phyloP scores from a whole-genome alignment of 768 basidiomycete genomes.

The Boletus sp. region DNA sequence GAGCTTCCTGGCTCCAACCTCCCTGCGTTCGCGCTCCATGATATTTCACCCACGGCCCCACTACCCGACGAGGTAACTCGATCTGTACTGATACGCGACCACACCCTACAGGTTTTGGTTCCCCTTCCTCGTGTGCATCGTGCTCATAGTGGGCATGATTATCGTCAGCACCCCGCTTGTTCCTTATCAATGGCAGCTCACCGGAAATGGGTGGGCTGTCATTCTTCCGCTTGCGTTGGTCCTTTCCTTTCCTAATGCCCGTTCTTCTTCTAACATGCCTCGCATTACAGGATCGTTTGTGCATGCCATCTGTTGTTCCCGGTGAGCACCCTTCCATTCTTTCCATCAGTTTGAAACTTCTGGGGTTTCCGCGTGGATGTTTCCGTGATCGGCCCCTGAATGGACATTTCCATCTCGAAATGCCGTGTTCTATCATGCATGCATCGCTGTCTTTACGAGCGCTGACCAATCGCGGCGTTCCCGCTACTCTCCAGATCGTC shows the following conservation, averaged over 20 bases:
- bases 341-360: background rate
- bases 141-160: conserved; percentile 55
- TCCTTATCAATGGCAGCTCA: conserved; percentile 66
- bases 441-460: background rate
- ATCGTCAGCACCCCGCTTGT: conserved; percentile 54
- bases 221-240: conserved; percentile 74
- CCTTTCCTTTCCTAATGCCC: background rate
- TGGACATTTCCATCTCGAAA: conserved; percentile 21
- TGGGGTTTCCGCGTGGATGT: background rate
- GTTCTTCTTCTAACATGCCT: background rate
- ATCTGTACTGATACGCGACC: conserved; percentile 17
- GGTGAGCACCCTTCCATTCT: conserved; percentile 41
- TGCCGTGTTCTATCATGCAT: conserved; percentile 1
- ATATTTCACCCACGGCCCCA: background rate
- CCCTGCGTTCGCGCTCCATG: background rate
- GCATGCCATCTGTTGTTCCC: conserved; percentile 75
- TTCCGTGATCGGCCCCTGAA: conserved; percentile 13
- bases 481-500: conserved; percentile 50
- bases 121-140: conserved; percentile 49
- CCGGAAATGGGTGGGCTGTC: conserved; percentile 63
- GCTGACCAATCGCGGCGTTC: conserved; percentile 16
- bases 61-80: conserved; percentile 2
- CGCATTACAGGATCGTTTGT: conserved; percentile 50
- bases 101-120: conserved; percentile 31
- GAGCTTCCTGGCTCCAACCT: background rate